Percentiles rank a stretch among this genome's conserved stretches.
Conservation (phyloP, 305 asterid species). For the Solanum chacoense region DNA sequence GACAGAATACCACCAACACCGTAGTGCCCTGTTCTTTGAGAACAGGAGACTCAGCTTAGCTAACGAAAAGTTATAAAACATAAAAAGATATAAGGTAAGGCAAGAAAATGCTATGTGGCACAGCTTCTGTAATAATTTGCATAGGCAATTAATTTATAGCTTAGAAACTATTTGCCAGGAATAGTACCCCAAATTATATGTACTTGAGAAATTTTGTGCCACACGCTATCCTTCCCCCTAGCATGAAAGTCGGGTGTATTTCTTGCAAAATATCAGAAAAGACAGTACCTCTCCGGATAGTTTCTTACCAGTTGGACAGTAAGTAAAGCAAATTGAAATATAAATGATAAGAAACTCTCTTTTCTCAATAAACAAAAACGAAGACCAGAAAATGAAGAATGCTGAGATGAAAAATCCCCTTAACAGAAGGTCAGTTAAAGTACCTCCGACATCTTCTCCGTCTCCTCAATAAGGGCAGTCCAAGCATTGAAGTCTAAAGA, state of each 20-base stretch:
- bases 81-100: not conserved
- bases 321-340: not conserved
- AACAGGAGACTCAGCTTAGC: not conserved
- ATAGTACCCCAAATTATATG: not conserved
- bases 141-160: not conserved
- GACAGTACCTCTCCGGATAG: not conserved
- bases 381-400: not conserved
- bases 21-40: not conserved
- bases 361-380: not conserved
- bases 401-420: not conserved
- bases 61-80: not conserved
- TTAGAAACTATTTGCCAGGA: not conserved
- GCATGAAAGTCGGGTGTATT: not conserved
- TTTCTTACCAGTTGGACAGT: not conserved
- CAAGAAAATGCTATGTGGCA: not conserved
- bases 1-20: not conserved
- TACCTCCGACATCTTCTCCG: conserved; percentile 90
- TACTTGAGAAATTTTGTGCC: not conserved
- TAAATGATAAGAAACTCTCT: not conserved
- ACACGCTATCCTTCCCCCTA: not conserved
- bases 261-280: not conserved
- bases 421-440: not conserved
- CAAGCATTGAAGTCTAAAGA: conserved; percentile 83
- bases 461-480: conserved; percentile 92
- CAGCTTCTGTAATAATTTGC: not conserved